Evolutionary conservation across 495 filamentous ascomycete genomes (phyloP).

Genomic region (Collariella sp.): DNA sequence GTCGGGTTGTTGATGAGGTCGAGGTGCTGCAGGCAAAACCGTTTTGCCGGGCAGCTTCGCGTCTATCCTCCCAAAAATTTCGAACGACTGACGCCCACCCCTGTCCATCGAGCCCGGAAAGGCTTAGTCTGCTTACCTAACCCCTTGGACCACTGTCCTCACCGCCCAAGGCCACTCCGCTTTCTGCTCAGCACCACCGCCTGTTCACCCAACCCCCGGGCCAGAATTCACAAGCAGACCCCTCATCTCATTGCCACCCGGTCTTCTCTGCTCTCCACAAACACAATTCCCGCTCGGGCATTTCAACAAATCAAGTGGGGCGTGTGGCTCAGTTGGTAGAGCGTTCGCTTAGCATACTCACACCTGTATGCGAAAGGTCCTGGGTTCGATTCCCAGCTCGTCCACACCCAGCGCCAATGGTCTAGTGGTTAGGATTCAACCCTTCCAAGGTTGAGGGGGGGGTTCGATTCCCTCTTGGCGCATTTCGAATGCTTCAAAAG

Average conservation of each 20-base stretch:
- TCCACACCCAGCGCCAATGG: constrained; percentile 14
- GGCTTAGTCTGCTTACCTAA: not conserved
- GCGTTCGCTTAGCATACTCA: constrained; percentile 13
- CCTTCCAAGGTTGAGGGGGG: constrained; percentile 20
- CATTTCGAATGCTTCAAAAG: not conserved
- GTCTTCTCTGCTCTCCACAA: not conserved
- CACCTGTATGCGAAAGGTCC: constrained; percentile 13
- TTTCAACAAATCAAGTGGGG: not conserved
- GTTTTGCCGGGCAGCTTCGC: not conserved
- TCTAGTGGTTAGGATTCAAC: constrained; percentile 20
- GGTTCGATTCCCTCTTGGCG: constrained; percentile 20
- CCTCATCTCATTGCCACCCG: not conserved
- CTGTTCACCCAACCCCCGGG: too few relatives aligned
- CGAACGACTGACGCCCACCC: not conserved
- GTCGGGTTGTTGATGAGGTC: not conserved
- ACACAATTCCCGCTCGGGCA: not conserved
- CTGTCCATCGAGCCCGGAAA: not conserved
- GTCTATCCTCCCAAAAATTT: constrained; percentile 6
- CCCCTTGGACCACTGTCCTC: too few relatives aligned
- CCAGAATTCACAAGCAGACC: not conserved
- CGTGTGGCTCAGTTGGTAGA: constrained; percentile 19
- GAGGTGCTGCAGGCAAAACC: not conserved
- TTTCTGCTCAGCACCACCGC: too few relatives aligned
- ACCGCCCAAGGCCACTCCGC: too few relatives aligned
- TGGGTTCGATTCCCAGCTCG: constrained; percentile 21